Evolutionary conservation across 2,329 filamentous ascomycete genomes (phyloP), one percentile per base, ranked within the genome.

Genomic region (Pyricularia pennisetigena): DNA sequence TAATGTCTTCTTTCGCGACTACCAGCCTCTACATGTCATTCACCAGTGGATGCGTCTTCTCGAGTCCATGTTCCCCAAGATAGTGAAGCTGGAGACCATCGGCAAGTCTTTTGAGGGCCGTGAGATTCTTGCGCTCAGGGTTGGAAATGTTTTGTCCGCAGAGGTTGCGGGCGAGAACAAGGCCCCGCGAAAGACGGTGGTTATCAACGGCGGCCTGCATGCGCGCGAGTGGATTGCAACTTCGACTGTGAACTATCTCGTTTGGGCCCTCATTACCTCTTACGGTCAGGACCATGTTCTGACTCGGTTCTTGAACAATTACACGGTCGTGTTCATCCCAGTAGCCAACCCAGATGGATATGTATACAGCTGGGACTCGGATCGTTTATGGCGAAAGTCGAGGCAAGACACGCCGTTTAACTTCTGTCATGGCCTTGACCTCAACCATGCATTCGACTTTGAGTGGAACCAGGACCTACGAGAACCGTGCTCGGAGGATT

Each of bases 191-290:
- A 75, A 77, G 69, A 76, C 76, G 2, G 76, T 78, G 20, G 71
- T 74, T 66, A 82, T 99, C 24, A 89, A 89, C 4, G 95, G 93
- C 68, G 94, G 94, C 65, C 84, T 91, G n/a, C 95, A 98, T 77
- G 94, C 94, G 3, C 87, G 95, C 54, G 95, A 99, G 82, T 99
- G 95, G 95, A 97, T 99, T 72, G 92, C 93, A 64, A 93, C 90
- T 0, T 95, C 90, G 74, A 97, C 93, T 0, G 92, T 96, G 67
- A 96, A 90, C 74, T 98, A 97, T 74, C 81, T 97, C 32, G 93
- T 94, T 10, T 97, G 95, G 86, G 91, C 88, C 20, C 84, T 98
- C 65, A 91, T 97, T 73, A 94, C 91, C 0, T 86, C 88, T 4
- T 96, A 94, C 76, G 91, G 91, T 70, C 92, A 92, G 71, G 82